Percentiles rank a stretch among this genome's conserved stretches.
Conservation (phyloP, 2,329 filamentous ascomycete species). For the Zalaria obscura region DNA sequence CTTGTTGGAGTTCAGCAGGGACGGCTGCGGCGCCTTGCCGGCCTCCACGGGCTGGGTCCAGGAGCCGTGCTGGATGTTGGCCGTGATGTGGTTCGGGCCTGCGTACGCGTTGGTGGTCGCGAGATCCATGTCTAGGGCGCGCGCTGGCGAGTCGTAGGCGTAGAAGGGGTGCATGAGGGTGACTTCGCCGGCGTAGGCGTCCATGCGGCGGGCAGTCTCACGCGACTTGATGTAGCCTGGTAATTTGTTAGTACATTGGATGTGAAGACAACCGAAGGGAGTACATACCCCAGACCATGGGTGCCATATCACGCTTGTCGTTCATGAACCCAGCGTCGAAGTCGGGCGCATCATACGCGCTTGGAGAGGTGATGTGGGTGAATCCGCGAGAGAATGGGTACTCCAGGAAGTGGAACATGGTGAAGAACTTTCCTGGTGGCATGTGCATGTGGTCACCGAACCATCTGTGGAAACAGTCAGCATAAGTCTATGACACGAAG, state of each 20-base stretch:
- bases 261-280: background rate
- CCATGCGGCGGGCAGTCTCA: slow-evolving; percentile 66
- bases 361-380: slow-evolving; percentile 55
- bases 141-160: slow-evolving; percentile 52
- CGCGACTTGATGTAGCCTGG: slow-evolving; percentile 76
- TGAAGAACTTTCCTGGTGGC: slow-evolving; percentile 67
- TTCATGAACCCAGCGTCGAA: slow-evolving; percentile 61
- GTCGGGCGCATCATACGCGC: slow-evolving; percentile 43
- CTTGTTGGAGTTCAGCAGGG: slow-evolving; percentile 48
- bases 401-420: slow-evolving; percentile 71
- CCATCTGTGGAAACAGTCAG: slow-evolving; percentile 12
- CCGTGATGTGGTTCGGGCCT: slow-evolving; percentile 55
- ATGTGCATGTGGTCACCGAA: slow-evolving; percentile 37
- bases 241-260: slow-evolving; percentile 28
- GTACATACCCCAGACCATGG: slow-evolving; percentile 34
- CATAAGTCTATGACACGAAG: background rate
- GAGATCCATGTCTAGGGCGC: slow-evolving; percentile 59
- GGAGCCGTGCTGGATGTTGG: slow-evolving; percentile 53
- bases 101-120: slow-evolving; percentile 63
- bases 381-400: slow-evolving; percentile 63
- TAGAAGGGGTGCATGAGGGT: slow-evolving; percentile 56
- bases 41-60: slow-evolving; percentile 50
- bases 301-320: slow-evolving; percentile 70
- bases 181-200: slow-evolving; percentile 64
- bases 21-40: slow-evolving; percentile 35